phyloP scores from a whole-genome alignment of 495 filamentous ascomycete genomes.

The Podospora anserina region DNA sequence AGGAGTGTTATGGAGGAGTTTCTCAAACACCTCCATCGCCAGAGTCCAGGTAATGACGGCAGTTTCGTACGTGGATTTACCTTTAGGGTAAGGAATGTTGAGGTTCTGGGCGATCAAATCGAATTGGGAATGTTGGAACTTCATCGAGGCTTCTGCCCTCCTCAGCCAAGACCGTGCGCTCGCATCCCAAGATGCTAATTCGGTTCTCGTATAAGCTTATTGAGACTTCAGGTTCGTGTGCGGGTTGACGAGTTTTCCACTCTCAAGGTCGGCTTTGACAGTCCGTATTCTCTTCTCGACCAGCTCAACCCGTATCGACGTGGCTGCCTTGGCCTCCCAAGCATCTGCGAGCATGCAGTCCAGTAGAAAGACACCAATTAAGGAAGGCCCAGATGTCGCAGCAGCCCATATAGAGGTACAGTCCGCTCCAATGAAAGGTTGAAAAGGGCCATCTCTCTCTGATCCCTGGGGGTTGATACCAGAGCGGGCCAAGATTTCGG shows the following conservation, averaged over 20 bases:
- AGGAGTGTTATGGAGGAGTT: background rate
- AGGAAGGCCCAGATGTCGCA: background rate
- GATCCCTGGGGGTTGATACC: background rate
- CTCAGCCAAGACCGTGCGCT: background rate
- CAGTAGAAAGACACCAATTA: background rate
- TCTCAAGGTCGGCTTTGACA: background rate
- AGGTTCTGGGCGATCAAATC: background rate
- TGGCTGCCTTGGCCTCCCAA: background rate
- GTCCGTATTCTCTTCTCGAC: background rate
- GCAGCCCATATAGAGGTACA: conserved; percentile 1
- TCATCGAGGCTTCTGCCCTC: background rate
- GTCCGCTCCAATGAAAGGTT: background rate
- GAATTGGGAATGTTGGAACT: background rate
- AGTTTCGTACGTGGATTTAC: background rate
- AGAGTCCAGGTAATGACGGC: background rate
- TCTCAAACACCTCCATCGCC: conserved; percentile 1
- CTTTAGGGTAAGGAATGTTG: background rate
- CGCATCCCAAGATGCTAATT: background rate
- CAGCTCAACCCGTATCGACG: background rate
- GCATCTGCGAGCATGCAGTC: conserved; percentile 4
- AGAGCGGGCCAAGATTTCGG: background rate
- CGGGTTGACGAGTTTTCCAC: background rate
- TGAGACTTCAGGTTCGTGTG: background rate
- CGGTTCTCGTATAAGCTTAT: background rate
- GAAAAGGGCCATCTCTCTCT: background rate